Evolutionary conservation across 805 yeast genomes (phyloP), one percentile per base, ranked within the genome.

Genomic region (Metschnikowia similis): DNA sequence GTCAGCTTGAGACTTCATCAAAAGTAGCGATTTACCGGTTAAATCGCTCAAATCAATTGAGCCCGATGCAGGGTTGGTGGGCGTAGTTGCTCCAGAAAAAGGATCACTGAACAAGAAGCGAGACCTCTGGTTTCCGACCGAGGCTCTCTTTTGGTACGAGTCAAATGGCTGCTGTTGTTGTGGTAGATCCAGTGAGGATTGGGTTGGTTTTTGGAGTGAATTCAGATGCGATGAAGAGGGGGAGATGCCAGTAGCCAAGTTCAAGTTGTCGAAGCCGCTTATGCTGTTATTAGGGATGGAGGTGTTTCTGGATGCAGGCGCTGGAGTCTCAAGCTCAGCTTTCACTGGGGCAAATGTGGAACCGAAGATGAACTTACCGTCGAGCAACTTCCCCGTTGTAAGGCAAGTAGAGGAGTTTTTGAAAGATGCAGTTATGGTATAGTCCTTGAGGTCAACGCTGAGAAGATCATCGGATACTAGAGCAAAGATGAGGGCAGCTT

Each of bases 41-140:
- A 67, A 56, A 48, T 70, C 74, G 38, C 67, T 57, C 57, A 64
- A 61, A 53, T 70, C 71, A 51, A 72, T 65, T 34, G 65, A 50
- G 42, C 60, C 62, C 41, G 63, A 57, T 41, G 60, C 56, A 38
- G 51, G 31, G 38, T 51, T 37, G 6, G 53, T 41, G 1, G 57
- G 53, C 9, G 59, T 54, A 28, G 61, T 26, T 38, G 56, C 48
- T 8, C 58, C 58, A 4, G 63, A 51, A 50, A 72, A 72, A 8
- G 89, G 88, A 61, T 84, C 89, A 56, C 84, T 78, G 61, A 85
- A 85, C 35, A 85, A 71, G 59, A 85, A 84, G 56, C 89, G 74
- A n/a, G 87, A 82, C 56, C 87, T 69, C 60, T 81, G 85, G 49
- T 74, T 71, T 35, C 81, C 81, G 43, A 80, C 64, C 14, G 83